Evolutionary conservation across 2,329 filamentous ascomycete species (phyloP).

Genomic region (Sarocladium strictum): DNA sequence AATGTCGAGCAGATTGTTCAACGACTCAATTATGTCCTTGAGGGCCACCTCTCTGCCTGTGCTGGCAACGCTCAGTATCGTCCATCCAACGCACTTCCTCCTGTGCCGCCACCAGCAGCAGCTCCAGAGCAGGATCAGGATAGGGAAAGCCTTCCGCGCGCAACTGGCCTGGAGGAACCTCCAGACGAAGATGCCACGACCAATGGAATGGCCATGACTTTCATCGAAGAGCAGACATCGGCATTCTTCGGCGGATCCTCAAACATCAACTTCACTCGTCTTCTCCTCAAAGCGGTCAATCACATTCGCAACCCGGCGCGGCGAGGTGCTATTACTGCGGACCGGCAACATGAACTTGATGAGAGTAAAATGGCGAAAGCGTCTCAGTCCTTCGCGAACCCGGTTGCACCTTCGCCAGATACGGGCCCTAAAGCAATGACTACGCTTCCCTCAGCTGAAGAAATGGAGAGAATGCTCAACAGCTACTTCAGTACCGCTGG

Average conservation of each 20-base stretch:
- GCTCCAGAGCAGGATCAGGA: neutral
- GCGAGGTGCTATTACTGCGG: neutral
- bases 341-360: neutral
- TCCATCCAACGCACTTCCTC: neutral
- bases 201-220: neutral
- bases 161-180: neutral
- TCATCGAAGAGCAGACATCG: neutral
- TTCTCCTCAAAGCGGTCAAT: neutral
- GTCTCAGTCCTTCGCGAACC: neutral
- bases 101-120: neutral
- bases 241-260: neutral
- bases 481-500: neutral
- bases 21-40: conserved; percentile 1
- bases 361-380: neutral
- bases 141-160: neutral
- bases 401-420: neutral
- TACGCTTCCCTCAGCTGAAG: neutral
- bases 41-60: conserved; percentile 2
- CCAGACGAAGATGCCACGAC: neutral
- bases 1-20: neutral
- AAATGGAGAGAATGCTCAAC: conserved; percentile 1
- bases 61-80: neutral
- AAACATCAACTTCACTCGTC: neutral
- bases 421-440: neutral
- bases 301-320: neutral